Evolutionary conservation across 257 asterid genomes (phyloP).

Genomic region (Dorcoceras hygrometricum): DNA sequence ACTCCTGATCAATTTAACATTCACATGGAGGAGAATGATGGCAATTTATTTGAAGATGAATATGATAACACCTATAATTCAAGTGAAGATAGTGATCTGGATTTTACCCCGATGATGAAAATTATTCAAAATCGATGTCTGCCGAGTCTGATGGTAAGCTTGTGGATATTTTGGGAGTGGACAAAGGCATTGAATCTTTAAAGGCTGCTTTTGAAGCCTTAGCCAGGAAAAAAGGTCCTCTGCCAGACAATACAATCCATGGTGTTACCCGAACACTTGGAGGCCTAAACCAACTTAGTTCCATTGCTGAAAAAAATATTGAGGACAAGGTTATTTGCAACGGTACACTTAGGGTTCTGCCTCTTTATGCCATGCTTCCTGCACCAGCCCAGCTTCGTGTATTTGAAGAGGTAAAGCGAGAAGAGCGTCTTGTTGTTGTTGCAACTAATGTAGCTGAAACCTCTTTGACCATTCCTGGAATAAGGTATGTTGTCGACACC

Average conservation of each 20-base stretch:
- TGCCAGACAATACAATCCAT: constrained; percentile 28
- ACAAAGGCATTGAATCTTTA: constrained; percentile 50
- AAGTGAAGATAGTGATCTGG: constrained; percentile 78
- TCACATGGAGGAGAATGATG: constrained; percentile 58
- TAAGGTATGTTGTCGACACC: constrained; percentile 89
- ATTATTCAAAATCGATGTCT: constrained; percentile 27
- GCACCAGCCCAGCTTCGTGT: constrained; percentile 90
- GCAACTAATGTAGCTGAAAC: constrained; percentile 99
- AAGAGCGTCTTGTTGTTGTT: constrained; percentile 80
- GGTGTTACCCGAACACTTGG: constrained; percentile 29
- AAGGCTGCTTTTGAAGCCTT: constrained; percentile 80
- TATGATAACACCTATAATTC: constrained; percentile 59
- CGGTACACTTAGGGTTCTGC: constrained; percentile 63
- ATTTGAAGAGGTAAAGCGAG: constrained; percentile 69
- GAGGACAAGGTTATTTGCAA: constrained; percentile 32
- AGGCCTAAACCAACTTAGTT: constrained; percentile 26
- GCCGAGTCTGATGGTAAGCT: constrained; percentile 37
- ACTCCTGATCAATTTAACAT: constrained; percentile 66
- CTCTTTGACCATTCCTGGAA: constrained; percentile 94
- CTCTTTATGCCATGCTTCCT: constrained; percentile 98
- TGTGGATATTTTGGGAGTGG: constrained; percentile 40
- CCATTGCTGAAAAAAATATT: constrained; percentile 22
- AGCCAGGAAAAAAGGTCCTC: constrained; percentile 37
- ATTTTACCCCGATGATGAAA: constrained; percentile 41
- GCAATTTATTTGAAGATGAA: constrained; percentile 47